These are phyloP conservation scores for Botrytis sinoallii DNA, from an alignment of 2,329 filamentous ascomycete genomes.

Conservation along the genomic window DNA sequence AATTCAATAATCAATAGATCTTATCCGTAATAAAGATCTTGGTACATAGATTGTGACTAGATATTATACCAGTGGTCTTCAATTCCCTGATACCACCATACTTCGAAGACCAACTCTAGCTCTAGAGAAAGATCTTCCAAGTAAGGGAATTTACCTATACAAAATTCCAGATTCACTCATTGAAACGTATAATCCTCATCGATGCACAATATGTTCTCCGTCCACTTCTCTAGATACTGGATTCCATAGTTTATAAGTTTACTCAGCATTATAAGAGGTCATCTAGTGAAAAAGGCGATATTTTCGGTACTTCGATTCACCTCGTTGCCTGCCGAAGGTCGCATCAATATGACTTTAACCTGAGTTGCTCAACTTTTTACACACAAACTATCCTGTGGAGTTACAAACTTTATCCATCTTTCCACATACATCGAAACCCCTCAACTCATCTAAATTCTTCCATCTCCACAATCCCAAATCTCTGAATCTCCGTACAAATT, in stretches of 20 bases:
- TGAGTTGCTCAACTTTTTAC: not conserved
- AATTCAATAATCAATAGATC: not conserved
- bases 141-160: fast-evolving
- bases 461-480: too few species aligned
- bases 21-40: fast-evolving
- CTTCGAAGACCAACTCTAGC: not conserved
- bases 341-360: not conserved
- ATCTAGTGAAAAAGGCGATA: not conserved
- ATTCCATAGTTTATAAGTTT: fast-evolving
- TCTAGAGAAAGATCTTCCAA: not conserved
- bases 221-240: fast-evolving
- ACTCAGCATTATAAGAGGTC: fast-evolving
- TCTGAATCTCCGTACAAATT: not conserved
- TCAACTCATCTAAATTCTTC: too few species aligned
- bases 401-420: too few species aligned
- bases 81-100: not conserved
- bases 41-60: fast-evolving
- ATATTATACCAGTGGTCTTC: not conserved
- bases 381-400: too few species aligned
- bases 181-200: not conserved
- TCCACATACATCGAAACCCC: not conserved
- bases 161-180: not conserved
- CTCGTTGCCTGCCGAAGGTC: not conserved
- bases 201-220: not conserved
- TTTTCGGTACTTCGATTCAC: not conserved